Base-by-base conservation (phyloP, 768 basidiomycete species). In the Amyloporia xantha region DNA sequence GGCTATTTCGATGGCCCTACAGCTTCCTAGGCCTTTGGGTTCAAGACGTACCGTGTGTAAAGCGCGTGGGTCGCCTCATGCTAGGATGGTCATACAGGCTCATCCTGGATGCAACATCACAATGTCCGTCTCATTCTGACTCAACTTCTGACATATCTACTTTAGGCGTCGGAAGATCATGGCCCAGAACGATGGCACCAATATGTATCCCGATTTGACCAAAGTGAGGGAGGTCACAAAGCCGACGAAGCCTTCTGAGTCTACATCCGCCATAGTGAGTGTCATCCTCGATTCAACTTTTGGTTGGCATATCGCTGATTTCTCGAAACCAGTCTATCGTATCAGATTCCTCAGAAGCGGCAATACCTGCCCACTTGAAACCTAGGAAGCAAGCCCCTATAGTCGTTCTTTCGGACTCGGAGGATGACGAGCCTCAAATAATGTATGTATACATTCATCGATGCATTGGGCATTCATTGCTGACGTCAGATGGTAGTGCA, bases 351-450 rank as follows among this genome's bases (percentile, higher is more conserved):
- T 39, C 38, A 7, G 38, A 39, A 7, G 9, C 38, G 9, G 20
- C 6, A 6, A 21, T 21, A 19, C 38, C 38, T 9, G 15, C 17
- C 10, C 7, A 39, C 7, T 9, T 39, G 12, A 39, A 39, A 17
- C 38, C 38, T 6, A 7, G 38, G 20, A 21, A n/a, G 9, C 12
- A 13, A 19, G 17, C 7, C 9, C 38, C 38, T 7, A 39, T 59
- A 1, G 52, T 58, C 10, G 54, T 60, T 6, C 52, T 61, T 0
- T 61, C 60, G 0, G 62, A 63, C 17, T 57, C 56, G 3, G 63
- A 58, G 41, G 59, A 61, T 47, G 63, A 58, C 10, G 30, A 49
- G 0, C 19, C 25, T 4, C 30, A 42, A 21, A 35, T 28, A 23
- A 19, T 44, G 53, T 56, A 44, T 10, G 44, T 40, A 6, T 7